phyloP scores from a whole-genome alignment of 371 early-diverging fungal species.

The Rhizopus delemar region DNA sequence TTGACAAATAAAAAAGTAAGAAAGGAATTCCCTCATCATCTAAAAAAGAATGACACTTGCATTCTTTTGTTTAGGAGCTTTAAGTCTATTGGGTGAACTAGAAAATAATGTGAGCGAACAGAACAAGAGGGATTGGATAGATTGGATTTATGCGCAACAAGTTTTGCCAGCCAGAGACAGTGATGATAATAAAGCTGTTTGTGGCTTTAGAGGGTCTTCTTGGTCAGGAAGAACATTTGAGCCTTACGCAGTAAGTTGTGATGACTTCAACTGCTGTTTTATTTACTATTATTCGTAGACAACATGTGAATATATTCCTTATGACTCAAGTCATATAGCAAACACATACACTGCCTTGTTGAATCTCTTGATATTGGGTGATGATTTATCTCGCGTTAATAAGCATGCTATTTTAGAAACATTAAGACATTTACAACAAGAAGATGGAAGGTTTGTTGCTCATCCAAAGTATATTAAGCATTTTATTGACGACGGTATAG shows the following conservation, averaged over 20 bases:
- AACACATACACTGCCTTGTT: constrained; percentile 91
- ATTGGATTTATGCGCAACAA: constrained; percentile 97
- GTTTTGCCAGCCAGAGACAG: constrained; percentile 45
- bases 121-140: constrained; percentile 74
- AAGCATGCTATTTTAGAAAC: constrained; percentile 60
- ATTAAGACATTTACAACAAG: constrained; percentile 67
- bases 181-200: constrained; percentile 40
- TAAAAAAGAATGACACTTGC: constrained; percentile 80
- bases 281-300: constrained; percentile 10
- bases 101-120: constrained; percentile 54
- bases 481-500: constrained; percentile 27
- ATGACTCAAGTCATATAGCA: constrained; percentile 78
- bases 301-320: constrained; percentile 33
- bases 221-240: constrained; percentile 64
- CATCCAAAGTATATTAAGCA: background rate
- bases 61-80: constrained; percentile 77
- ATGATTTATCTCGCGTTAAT: constrained; percentile 87
- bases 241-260: constrained; percentile 45
- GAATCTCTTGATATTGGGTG: constrained; percentile 79
- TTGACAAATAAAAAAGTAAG: background rate
- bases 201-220: constrained; percentile 73
- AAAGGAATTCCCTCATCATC: background rate
- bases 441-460: constrained; percentile 68
- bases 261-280: background rate
- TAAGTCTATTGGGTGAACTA: constrained; percentile 76